A percentile compares a stretch with the other conserved stretches of the same genome.
These are phyloP conservation scores for Trebouxia sp. DNA, from an alignment of 139 green algal genomes.

Conservation along the genomic window DNA sequence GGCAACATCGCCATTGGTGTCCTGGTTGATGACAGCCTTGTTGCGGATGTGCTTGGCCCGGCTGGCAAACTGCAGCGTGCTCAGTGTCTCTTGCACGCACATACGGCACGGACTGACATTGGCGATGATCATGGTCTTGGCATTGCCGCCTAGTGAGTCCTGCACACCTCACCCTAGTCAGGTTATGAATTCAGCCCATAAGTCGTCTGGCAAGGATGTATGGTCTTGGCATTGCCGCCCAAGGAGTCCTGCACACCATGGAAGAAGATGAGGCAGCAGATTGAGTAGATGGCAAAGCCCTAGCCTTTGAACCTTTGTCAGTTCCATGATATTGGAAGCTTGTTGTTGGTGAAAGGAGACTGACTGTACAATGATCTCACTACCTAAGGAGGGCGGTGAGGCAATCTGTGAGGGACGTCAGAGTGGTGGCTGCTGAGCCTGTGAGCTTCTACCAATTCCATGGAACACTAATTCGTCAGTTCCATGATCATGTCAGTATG, in stretches of 20 bases:
- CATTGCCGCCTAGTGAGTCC: constrained; percentile 92
- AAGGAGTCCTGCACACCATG: constrained; percentile 73
- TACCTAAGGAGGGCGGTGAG: no score
- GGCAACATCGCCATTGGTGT: constrained; percentile 59
- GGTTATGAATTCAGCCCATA: constrained; percentile 41
- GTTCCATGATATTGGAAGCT: no score
- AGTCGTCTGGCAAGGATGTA: constrained; percentile 85
- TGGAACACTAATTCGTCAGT: no score
- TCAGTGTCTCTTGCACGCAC: constrained; percentile 76
- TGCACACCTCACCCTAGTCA: constrained; percentile 67
- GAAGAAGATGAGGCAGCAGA: background rate
- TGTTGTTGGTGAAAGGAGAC: no score
- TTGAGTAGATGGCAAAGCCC: background rate
- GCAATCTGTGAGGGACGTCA: no score
- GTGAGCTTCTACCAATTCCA: no score
- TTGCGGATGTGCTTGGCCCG: constrained; percentile 93
- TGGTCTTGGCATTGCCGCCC: constrained; percentile 90
- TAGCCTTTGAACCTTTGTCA: no score
- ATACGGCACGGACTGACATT: constrained; percentile 72
- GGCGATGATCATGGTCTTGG: constrained; percentile 92
- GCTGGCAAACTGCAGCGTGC: constrained; percentile 87
- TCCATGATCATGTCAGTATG: no score
- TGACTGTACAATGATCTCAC: no score
- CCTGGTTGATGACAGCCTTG: constrained; percentile 66
- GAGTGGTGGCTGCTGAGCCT: no score